Evolutionary conservation across 805 yeast species (phyloP), one percentile per base, ranked within the genome.

Genomic region (Saccharomyces jurei): DNA sequence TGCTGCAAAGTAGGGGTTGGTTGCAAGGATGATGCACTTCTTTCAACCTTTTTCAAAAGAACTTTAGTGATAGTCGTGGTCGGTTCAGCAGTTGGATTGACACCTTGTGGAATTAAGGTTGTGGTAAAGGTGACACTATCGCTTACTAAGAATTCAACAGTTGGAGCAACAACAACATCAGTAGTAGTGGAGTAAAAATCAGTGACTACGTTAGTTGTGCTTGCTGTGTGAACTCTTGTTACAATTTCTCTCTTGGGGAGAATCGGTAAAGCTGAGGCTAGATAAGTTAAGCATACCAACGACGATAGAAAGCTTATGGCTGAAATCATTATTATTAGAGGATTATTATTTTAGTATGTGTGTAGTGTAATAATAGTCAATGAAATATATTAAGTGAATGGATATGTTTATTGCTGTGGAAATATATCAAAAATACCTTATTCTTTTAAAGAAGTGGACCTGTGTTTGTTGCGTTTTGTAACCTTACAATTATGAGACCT

Each of bases 211-310:
- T 66, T 60, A 5, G 80, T 79, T 3, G 84, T 75, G 8, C 67
- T 71, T 17, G 86, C 86, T 21, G 85, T 81, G 62, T 80, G 83
- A 41, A 70, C 68, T 64, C 84, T 73, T 21, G 86, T 81, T 53
- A 81, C 71, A 27, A 79, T 55, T 50, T 68, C 68, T 52, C 75
- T 75, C 50, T 73, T 74, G n/a, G 69, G 56, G 13, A 66, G 52
- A 9, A 66, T 51, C 14, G 68, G 71, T 32, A 67, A 62, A 32
- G 68, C 66, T 28, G 60, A 48, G 13, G 62, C 49, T 28, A 60
- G 27, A 13, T 55, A 21, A 17, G 56, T 48, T 26, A 47, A 54
- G 51, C 47, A 56, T 29, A n/a, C 62, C 49, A 14, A 54, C 3
- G 44, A 36, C 11, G 44, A 36, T 36, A 36, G 44, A 36, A 36